Conservation (phyloP, 306 rosid species). For the Vigna mungo region DNA sequence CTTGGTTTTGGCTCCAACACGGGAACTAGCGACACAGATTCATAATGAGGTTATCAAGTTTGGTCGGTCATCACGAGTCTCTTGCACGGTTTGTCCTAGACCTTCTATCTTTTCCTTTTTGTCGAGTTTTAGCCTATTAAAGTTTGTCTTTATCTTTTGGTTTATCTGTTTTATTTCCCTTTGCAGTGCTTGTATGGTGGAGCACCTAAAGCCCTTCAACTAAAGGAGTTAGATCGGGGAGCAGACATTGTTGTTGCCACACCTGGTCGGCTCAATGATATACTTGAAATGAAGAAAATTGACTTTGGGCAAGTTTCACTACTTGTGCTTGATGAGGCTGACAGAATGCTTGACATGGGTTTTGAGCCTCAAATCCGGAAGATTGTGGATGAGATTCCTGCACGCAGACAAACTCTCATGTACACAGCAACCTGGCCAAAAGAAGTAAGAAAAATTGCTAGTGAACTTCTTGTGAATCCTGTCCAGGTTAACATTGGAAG, state of each 20-base stretch:
- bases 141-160: slow-evolving; percentile 25
- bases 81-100: slow-evolving; percentile 82
- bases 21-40: slow-evolving; percentile 99
- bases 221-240: slow-evolving; percentile 91
- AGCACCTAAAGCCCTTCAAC: slow-evolving; percentile 88
- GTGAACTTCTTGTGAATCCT: slow-evolving; percentile 94
- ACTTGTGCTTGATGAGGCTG: slow-evolving; percentile 99
- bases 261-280: slow-evolving; percentile 98
- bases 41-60: slow-evolving; percentile 91
- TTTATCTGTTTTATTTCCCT: slow-evolving; percentile 40
- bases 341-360: slow-evolving; percentile 99
- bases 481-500: slow-evolving; percentile 98
- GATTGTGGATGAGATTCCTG: slow-evolving; percentile 96
- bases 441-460: slow-evolving; percentile 96
- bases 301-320: slow-evolving; percentile 90
- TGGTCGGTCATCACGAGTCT: slow-evolving; percentile 85
- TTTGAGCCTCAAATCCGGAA: slow-evolving; percentile 99
- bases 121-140: slow-evolving; percentile 4
- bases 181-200: slow-evolving; percentile 98
- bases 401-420: slow-evolving; percentile 96
- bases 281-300: slow-evolving; percentile 92
- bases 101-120: slow-evolving; percentile 27
- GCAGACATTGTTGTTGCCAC: slow-evolving; percentile 99
- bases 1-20: slow-evolving; percentile 95
- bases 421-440: slow-evolving; percentile 99